These are phyloP conservation scores for Mycothermus thermophilus DNA, from an alignment of 495 filamentous ascomycete species.

Conservation along the genomic window DNA sequence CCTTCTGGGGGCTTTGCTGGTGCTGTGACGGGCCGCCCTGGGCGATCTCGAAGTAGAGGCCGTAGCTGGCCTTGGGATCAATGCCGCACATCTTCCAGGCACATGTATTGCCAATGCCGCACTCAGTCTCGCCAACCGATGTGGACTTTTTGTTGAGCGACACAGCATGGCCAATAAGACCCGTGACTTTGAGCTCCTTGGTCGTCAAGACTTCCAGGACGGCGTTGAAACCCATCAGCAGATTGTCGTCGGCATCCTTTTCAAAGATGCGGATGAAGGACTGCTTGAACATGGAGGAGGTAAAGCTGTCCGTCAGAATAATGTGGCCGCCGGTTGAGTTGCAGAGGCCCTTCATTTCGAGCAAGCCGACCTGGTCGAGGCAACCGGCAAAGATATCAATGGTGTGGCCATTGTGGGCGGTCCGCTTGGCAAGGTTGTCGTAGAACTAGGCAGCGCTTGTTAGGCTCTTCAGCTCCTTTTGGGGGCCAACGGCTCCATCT, in stretches of 20 bases:
- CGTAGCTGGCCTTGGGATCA: conserved; percentile 84
- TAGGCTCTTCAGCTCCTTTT: not conserved
- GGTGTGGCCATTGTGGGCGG: conserved; percentile 91
- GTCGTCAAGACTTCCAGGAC: conserved; percentile 93
- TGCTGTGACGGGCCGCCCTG: conserved; percentile 81
- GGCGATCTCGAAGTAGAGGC: conserved; percentile 95
- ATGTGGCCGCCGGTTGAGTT: conserved; percentile 97
- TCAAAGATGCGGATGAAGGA: conserved; percentile 96
- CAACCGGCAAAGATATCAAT: conserved; percentile 98
- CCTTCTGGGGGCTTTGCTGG: conserved; percentile 76
- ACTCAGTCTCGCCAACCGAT: conserved; percentile 94
- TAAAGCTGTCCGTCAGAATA: conserved; percentile 98
- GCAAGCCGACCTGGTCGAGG: conserved; percentile 90
- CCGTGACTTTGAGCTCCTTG: conserved; percentile 97
- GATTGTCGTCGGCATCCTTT: conserved; percentile 85
- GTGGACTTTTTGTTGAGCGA: conserved; percentile 96
- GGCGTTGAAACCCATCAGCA: conserved; percentile 98
- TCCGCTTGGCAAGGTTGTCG: conserved; percentile 88
- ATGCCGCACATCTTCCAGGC: conserved; percentile 99
- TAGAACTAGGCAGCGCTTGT: conserved; percentile 61
- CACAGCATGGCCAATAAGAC: conserved; percentile 91
- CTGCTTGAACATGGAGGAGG: conserved; percentile 98
- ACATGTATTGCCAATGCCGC: conserved; percentile 96
- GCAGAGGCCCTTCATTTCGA: conserved; percentile 97
- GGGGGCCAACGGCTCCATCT: not conserved